phyloP scores from a whole-genome alignment of 2,329 filamentous ascomycete genomes.

The Neonectria sp. region DNA sequence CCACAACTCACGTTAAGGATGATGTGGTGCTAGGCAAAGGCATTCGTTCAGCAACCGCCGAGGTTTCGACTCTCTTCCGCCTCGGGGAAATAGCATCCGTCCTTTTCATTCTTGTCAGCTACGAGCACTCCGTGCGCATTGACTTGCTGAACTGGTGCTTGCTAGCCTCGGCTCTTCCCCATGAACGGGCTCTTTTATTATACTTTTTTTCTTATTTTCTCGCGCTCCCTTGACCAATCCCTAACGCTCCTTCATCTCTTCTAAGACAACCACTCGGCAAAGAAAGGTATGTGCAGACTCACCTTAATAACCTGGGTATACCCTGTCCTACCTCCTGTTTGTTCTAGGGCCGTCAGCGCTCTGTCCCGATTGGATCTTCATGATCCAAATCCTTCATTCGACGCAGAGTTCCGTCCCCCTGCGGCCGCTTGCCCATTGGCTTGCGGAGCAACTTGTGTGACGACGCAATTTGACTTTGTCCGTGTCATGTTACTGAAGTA shows the following conservation, averaged over 20 bases:
- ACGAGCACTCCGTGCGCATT: not conserved
- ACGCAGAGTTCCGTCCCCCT: conserved; percentile 27
- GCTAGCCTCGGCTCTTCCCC: not conserved
- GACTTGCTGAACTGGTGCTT: not conserved
- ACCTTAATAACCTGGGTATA: conserved; percentile 13
- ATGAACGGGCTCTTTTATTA: not conserved
- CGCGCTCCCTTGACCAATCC: not conserved
- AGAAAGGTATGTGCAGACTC: not conserved
- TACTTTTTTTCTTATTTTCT: not conserved
- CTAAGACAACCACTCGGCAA: not conserved
- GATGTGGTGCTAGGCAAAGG: not conserved
- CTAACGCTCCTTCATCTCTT: not conserved
- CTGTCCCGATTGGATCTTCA: conserved; percentile 32
- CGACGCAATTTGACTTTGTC: conserved; percentile 25
- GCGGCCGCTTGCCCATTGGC: conserved; percentile 33
- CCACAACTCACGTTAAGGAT: not conserved
- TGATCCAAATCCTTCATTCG: conserved; percentile 19
- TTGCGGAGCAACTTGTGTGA: conserved; percentile 34
- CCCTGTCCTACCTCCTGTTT: not conserved
- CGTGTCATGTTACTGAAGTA: conserved; percentile 14
- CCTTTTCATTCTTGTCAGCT: not conserved
- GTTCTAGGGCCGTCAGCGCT: conserved; percentile 25
- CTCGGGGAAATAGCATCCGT: not conserved
- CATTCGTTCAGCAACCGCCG: not conserved
- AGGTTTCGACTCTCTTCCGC: not conserved